Base-by-base conservation (phyloP, 768 basidiomycete genomes). In the Lentinula raphanica region DNA sequence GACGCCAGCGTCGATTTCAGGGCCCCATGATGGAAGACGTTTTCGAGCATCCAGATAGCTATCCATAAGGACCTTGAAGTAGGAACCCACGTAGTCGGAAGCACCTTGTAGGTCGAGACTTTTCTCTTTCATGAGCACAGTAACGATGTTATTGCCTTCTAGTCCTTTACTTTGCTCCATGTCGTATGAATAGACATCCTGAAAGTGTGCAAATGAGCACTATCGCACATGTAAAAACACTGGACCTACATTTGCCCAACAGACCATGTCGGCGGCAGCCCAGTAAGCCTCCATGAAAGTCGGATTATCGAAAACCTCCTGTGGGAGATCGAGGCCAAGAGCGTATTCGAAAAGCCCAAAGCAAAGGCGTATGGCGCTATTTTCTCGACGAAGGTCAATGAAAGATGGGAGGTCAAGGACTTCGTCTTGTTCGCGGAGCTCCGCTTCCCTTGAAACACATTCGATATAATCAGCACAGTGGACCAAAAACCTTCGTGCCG, bases 101-200 rank as follows among this genome's bases (percentile, higher is more conserved):
- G 86, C 83, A 27, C 77, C 75, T 68, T 88, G 87, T 49, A 88
- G 72, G 55, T 75, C 74, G 50, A 85, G 68, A 21, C 70, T 63
- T 54, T 76, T 76, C 61, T 80, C 78, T 59, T 79, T 68, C 83
- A 87, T 87, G 59, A 87, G 76, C 36, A 88, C 84, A 8, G 84
- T 85, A 51, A 90, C 74, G 62, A 88, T 76, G 66, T 88, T 90
- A 66, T 87, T 87, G 58, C 82, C 83, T 27, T 71, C 74, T 53
- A 83, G 79, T 19, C 86, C 88, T 63, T 80, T 80, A 51, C 81
- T 78, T 63, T 86, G 84, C 63, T 90, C 87, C 79, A 86, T 83
- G 68, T 86, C 82, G 69, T 88, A 89, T 7, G 85, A 87, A 64
- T 86, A 87, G 15, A 88, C 69, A 60, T 89, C 86, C 86, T 87